phyloP scores from a whole-genome alignment of 75 land plant genomes.

The Isoetes taiwanensis region DNA sequence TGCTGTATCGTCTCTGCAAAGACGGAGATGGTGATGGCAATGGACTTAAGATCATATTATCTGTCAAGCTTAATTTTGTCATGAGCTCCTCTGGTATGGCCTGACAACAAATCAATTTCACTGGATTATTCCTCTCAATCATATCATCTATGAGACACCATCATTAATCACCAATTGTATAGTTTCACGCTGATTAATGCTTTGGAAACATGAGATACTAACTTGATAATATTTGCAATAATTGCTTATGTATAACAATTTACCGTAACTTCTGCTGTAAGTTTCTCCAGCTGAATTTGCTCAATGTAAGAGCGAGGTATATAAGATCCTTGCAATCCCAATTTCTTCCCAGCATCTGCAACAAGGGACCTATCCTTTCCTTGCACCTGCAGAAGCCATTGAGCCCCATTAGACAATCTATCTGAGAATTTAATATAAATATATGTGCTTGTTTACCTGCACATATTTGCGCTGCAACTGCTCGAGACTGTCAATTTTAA shows the following conservation, averaged over 20 bases:
- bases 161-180: no score
- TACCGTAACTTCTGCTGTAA: neutral
- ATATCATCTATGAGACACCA: no score
- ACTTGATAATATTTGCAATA: no score
- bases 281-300: neutral
- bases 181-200: no score
- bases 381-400: no score
- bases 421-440: no score
- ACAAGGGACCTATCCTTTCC: conserved; percentile 2
- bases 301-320: conserved; percentile 5
- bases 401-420: no score
- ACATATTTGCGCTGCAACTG: conserved; percentile 64
- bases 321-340: conserved; percentile 4
- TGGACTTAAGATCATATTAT: no score
- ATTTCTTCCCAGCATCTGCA: conserved; percentile 1
- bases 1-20: no score
- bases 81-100: neutral
- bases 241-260: no score
- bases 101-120: neutral
- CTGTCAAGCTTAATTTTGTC: neutral
- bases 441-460: conserved; percentile 51
- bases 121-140: neutral
- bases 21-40: no score
- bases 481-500: conserved; percentile 80
- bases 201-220: no score